Conservation (phyloP, 257 asterid species). For the Vinca minor region DNA sequence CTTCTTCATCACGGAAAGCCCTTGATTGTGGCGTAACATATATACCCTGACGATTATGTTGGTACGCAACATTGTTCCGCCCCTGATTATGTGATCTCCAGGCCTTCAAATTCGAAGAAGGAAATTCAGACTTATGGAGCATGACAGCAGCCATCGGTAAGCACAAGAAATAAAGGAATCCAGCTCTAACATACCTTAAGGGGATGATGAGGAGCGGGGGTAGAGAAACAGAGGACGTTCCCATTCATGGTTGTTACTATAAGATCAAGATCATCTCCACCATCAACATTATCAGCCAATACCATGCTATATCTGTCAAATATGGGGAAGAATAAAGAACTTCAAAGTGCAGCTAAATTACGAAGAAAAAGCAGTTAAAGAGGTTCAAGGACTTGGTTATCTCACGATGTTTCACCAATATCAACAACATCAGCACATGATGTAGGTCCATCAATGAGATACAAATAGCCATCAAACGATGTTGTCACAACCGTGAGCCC, state of each 20-base stretch:
- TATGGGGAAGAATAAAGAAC: background rate
- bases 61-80: slow-evolving; percentile 72
- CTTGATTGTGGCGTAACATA: slow-evolving; percentile 77
- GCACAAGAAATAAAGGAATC: slow-evolving; percentile 3
- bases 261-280: slow-evolving; percentile 98
- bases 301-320: slow-evolving; percentile 93
- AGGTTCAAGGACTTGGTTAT: background rate
- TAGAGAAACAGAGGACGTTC: slow-evolving; percentile 94
- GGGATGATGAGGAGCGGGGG: slow-evolving; percentile 96
- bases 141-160: slow-evolving; percentile 12
- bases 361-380: slow-evolving; percentile 5
- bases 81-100: slow-evolving; percentile 90
- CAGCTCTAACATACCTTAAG: slow-evolving; percentile 50
- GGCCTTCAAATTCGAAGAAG: slow-evolving; percentile 44
- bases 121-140: slow-evolving; percentile 4
- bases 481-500: slow-evolving; percentile 88
- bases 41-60: slow-evolving; percentile 70
- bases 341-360: slow-evolving; percentile 1
- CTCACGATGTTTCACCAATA: slow-evolving; percentile 99
- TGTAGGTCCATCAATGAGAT: slow-evolving; percentile 92
- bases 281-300: slow-evolving; percentile 93
- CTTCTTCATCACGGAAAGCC: slow-evolving; percentile 96
- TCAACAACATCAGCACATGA: slow-evolving; percentile 99
- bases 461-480: slow-evolving; percentile 92
- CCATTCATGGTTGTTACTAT: slow-evolving; percentile 97